Evolutionary conservation across 495 filamentous ascomycete genomes (phyloP).

Genomic region (Aspergillus incahuasiensis): DNA sequence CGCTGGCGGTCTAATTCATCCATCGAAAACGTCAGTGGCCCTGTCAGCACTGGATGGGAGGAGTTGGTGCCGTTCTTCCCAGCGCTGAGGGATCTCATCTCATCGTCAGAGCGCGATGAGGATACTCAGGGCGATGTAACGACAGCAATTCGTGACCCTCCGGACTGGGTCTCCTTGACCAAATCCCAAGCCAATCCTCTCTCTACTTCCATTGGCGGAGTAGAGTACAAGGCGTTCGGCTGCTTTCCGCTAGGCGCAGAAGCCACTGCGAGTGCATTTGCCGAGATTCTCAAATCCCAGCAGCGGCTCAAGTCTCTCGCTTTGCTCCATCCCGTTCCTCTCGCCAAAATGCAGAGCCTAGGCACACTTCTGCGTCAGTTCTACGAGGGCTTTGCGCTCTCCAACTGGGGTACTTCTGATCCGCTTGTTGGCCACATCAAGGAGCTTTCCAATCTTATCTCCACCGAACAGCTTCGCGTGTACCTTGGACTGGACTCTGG

Average conservation of each 20-base stretch:
- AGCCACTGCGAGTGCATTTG: slow-evolving; percentile 38
- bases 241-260: slow-evolving; percentile 55
- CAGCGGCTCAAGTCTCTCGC: slow-evolving; percentile 41
- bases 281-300: slow-evolving; percentile 47
- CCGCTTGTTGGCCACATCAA: slow-evolving; percentile 27
- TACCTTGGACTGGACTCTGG: slow-evolving; percentile 52
- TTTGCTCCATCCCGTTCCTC: slow-evolving; percentile 43
- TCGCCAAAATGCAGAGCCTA: slow-evolving; percentile 32
- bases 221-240: slow-evolving; percentile 45
- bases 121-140: slow-evolving; percentile 9
- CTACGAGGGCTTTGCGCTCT: slow-evolving; percentile 21
- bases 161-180: slow-evolving; percentile 36
- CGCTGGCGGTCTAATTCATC: slow-evolving; percentile 43
- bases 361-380: slow-evolving; percentile 30
- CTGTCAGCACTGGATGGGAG: slow-evolving; percentile 23
- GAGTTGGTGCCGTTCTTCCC: slow-evolving; percentile 28
- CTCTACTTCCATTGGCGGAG: slow-evolving; percentile 44
- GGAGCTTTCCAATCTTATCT: slow-evolving; percentile 29
- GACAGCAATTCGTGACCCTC: slow-evolving; percentile 28
- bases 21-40: slow-evolving; percentile 19
- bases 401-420: slow-evolving; percentile 11
- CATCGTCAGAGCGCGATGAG: slow-evolving; percentile 21
- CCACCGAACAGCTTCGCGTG: slow-evolving; percentile 29
- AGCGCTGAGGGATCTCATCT: slow-evolving; percentile 21
- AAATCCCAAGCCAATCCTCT: slow-evolving; percentile 43